Base-by-base conservation (phyloP, 495 filamentous ascomycete genomes). In the Penicillium robsamsonii region DNA sequence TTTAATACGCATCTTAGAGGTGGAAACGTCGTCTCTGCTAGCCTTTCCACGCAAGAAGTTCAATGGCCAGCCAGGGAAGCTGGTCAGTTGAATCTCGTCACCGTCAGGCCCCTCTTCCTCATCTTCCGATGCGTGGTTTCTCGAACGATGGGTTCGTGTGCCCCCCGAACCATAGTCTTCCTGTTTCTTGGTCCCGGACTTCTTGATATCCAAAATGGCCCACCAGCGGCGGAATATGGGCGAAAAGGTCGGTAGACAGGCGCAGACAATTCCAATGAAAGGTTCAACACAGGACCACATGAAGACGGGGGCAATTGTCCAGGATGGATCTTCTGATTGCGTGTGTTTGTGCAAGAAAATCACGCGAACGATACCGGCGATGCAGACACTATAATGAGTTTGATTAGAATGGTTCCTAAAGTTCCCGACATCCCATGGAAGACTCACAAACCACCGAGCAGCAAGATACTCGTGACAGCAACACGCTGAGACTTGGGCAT, bases 241-340 rank as follows among this genome's bases (percentile, higher is more conserved):
- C 8, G 55, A 46, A 22, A 64, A 53, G 10, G 64, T 66, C 6
- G 72, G 75, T 0, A 76, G 60, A 45, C 73, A 79, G 24, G 74
- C 76, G 56, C 73, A 76, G 13, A 76, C 64, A 8, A 79, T 68
- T 41, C 71, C 76, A 11, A 73, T 65, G 53, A 71, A 74, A 57
- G 67, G 66, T 61, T 81, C 79, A 58, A 76, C 61, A 13, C 68
- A 65, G 45, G 70, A 72, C 78, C 78, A 81, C 47, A 74, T 64
- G 22, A 75, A 72, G 2, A 75, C 68, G 3, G 67, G 64, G 12
- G 61, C 61, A 2, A 72, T 65, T 18, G 58, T 59, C 57, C 74
- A 72, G 65, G 60, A 64, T 0, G 56, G 57, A 25, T 68, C 63
- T 37, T 58, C 41, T 10, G 42, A 45, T 8, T 52, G 47, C 4